phyloP scores from a whole-genome alignment of 169 alveolate genomes.

The Theileria orientalis region DNA sequence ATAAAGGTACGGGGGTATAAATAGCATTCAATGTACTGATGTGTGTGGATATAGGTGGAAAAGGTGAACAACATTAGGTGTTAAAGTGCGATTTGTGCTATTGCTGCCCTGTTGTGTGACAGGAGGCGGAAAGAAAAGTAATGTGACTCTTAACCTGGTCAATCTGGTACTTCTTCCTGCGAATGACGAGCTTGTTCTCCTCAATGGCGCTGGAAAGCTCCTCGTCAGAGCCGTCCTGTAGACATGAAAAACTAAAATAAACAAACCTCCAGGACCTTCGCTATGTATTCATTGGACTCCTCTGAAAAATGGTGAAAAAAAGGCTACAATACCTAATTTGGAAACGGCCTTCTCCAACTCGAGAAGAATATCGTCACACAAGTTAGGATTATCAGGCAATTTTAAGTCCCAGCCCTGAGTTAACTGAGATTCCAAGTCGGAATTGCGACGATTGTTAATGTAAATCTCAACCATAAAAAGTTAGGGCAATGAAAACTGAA shows the following conservation, averaged over 20 bases:
- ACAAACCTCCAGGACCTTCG: conserved; percentile 18
- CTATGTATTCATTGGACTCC: conserved; percentile 50
- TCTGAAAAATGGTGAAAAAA: conserved; percentile 3
- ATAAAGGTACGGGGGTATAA: too few species aligned
- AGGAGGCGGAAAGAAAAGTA: neutral
- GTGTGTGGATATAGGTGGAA: neutral
- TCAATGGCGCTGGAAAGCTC: conserved; percentile 30
- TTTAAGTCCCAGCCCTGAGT: conserved; percentile 35
- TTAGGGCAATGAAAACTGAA: too few species aligned
- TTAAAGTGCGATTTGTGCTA: neutral
- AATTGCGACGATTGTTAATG: conserved; percentile 22
- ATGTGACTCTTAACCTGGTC: conserved; percentile 42
- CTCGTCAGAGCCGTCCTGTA: conserved; percentile 26
- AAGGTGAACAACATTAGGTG: neutral
- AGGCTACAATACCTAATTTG: conserved; percentile 27
- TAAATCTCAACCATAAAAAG: conserved; percentile 50
- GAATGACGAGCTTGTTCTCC: conserved; percentile 55
- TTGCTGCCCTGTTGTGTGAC: neutral
- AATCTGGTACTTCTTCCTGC: conserved; percentile 44
- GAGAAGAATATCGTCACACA: conserved; percentile 35
- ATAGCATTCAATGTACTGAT: neutral
- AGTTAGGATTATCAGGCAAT: conserved; percentile 36
- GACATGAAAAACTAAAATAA: too few species aligned
- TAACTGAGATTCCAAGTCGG: conserved; percentile 54
- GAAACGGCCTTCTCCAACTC: conserved; percentile 32